Conservation (phyloP, 345 rosid species). For the Brassica cretica region DNA sequence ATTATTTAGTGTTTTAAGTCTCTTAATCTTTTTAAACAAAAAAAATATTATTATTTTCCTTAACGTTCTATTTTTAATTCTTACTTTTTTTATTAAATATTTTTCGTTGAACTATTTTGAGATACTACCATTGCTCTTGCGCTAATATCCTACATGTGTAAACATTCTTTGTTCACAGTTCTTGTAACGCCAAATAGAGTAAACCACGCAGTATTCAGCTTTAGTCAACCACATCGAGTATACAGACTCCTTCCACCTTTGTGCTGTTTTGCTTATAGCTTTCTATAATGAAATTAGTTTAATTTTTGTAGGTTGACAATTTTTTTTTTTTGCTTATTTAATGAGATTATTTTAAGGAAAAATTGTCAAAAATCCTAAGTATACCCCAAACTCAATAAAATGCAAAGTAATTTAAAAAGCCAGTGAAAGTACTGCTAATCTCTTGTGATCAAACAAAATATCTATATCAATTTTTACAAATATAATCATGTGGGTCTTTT, state of each 20-base stretch:
- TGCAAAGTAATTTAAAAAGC: too few relatives aligned
- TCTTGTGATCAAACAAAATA: too few relatives aligned
- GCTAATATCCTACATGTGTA: neutral
- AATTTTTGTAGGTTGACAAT: neutral
- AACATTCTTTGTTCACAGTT: slow-evolving; percentile 8
- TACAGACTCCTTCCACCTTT: neutral
- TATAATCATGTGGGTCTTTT: too few relatives aligned
- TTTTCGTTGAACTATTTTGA: neutral
- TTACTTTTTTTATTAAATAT: neutral
- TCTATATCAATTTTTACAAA: too few relatives aligned
- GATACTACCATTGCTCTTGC: neutral
- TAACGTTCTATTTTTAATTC: neutral
- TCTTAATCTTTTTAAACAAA: neutral
- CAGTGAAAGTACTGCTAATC: too few relatives aligned
- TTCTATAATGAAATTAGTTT: neutral
- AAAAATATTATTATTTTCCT: neutral
- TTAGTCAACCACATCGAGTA: slow-evolving; percentile 15
- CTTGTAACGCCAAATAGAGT: slow-evolving; percentile 11
- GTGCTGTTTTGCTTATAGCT: neutral
- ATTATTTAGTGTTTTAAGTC: neutral
- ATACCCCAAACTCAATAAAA: too few relatives aligned
- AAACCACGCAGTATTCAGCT: slow-evolving; percentile 16
- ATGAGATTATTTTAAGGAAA: neutral
- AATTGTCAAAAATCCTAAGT: too few relatives aligned
- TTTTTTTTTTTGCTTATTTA: neutral